Base-by-base conservation (phyloP, 345 rosid genomes). In the Acer campestre region DNA sequence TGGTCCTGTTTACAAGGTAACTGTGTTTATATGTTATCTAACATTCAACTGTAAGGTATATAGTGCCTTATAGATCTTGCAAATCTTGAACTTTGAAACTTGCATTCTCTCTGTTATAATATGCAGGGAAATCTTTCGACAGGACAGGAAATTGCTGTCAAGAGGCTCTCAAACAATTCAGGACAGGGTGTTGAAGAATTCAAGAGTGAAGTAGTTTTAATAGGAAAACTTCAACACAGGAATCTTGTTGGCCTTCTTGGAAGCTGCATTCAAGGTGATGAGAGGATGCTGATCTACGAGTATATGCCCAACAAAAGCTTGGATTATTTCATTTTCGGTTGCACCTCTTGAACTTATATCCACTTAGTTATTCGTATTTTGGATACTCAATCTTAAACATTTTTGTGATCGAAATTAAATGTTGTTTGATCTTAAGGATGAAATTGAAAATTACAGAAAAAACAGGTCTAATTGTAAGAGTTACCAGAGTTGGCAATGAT, bases 171-270 rank as follows among this genome's bases (percentile, higher is more conserved):
- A 16, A 80, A 67, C 42, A 63, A 70, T 61, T 84, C 89, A 38
- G 56, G 69, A 11, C 89, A 85, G 71, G 89, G 91, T 13, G 44
- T 27, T 3, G 65, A 71, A 18, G 85, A 85, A 75, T 82, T 88
- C 74, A 82, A 59, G 77, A 85, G 79, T 56, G 87, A 85, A 79
- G 84, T 79, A 2, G 44, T 42, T 10, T 29, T 82, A 44, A 82
- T 85, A 53, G 84, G 85, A 12, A 82, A 81, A 58, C 87, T 87
- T 71, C 88, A 87, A 64, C 88, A 85, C 80, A 73, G 83, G 23
- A 85, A 87, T 75, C 85, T 87, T 27, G 84, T 83, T 2, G 80
- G 68, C 62, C 85, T 87, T 23, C 64, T 85, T 1, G 90, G 88
- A 6, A 62, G 78, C 56, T 84, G 87, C 80, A 71, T 74, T 23